A percentile compares a stretch with the other conserved stretches of the same genome.
Evolutionary conservation across 495 filamentous ascomycete genomes (phyloP).

Genomic region (Sporormia fimetaria): DNA sequence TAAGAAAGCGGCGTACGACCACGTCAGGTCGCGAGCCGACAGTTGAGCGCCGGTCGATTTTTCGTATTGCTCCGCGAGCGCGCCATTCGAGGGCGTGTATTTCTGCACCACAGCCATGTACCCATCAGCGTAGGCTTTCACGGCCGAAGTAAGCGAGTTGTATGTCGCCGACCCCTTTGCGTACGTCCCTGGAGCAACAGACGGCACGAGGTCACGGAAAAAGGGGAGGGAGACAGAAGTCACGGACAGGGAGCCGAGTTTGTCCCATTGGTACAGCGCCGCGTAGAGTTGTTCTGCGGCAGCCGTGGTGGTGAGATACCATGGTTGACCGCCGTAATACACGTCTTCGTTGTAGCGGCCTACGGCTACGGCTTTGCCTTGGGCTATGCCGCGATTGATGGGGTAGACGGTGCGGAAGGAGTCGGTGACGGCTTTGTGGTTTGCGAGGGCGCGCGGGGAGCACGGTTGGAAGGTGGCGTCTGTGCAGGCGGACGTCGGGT

Average conservation of each 20-base stretch:
- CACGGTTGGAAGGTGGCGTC: constrained; percentile 53
- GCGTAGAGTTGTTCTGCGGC: constrained; percentile 58
- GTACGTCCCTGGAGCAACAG: constrained; percentile 43
- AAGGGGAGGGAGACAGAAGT: constrained; percentile 44
- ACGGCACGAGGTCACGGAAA: constrained; percentile 44
- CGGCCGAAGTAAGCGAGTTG: constrained; percentile 41
- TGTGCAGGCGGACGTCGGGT: constrained; percentile 46
- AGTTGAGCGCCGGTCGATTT: constrained; percentile 40
- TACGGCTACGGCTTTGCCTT: constrained; percentile 45
- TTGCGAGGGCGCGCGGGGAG: constrained; percentile 51
- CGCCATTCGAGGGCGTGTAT: constrained; percentile 42
- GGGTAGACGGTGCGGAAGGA: constrained; percentile 46
- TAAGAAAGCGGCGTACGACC: constrained; percentile 57
- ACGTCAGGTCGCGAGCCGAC: constrained; percentile 54
- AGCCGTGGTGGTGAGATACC: constrained; percentile 54
- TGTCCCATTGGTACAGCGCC: constrained; percentile 49
- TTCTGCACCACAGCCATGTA: constrained; percentile 44
- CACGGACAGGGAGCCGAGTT: constrained; percentile 40
- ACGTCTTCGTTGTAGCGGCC: constrained; percentile 59
- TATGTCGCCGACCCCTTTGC: constrained; percentile 37
- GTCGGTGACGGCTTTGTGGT: constrained; percentile 53
- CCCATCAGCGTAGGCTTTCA: constrained; percentile 53
- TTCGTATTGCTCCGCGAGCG: constrained; percentile 51
- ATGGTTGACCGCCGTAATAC: constrained; percentile 45
- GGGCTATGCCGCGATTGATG: constrained; percentile 32